phyloP scores from a whole-genome alignment of 2,329 filamentous ascomycete species.

The Grosmannia huntii region DNA sequence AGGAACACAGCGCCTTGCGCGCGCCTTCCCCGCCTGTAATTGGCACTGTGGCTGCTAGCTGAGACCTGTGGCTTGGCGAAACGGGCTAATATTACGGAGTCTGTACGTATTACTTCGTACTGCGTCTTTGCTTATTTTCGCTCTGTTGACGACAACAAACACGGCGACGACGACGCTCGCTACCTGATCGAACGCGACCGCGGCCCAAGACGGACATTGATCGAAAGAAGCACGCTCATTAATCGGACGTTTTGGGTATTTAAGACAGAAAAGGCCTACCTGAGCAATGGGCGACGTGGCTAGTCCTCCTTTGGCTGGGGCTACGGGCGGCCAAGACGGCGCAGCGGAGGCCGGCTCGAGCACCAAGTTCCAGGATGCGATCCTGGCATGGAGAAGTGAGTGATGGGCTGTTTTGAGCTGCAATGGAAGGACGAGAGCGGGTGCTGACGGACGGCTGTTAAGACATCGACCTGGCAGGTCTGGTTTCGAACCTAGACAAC shows the following conservation, averaged over 20 bases:
- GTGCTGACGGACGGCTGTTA: background rate
- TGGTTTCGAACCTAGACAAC: constrained; percentile 77
- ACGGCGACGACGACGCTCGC: background rate
- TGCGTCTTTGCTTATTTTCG: background rate
- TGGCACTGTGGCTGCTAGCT: background rate
- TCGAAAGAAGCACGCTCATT: background rate
- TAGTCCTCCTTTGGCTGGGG: constrained; percentile 4
- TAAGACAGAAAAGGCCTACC: background rate
- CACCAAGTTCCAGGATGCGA: constrained; percentile 95
- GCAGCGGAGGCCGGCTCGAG: constrained; percentile 36
- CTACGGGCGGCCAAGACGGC: background rate
- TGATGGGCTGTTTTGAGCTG: constrained; percentile 1
- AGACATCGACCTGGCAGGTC: constrained; percentile 78
- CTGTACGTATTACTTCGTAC: background rate
- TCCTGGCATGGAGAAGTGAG: constrained; percentile 89
- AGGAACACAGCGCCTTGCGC: constrained; percentile 4
- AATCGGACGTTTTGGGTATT: background rate
- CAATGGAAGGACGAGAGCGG: background rate
- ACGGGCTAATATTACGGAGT: background rate
- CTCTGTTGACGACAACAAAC: background rate
- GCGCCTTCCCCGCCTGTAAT: constrained; percentile 4
- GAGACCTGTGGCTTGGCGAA: background rate
- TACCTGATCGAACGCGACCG: background rate
- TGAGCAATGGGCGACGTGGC: constrained; percentile 10
- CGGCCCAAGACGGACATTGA: background rate